A percentile compares a stretch with the other conserved stretches of the same genome.
phyloP scores from a whole-genome alignment of 306 rosid genomes.

The Inga laurina region DNA sequence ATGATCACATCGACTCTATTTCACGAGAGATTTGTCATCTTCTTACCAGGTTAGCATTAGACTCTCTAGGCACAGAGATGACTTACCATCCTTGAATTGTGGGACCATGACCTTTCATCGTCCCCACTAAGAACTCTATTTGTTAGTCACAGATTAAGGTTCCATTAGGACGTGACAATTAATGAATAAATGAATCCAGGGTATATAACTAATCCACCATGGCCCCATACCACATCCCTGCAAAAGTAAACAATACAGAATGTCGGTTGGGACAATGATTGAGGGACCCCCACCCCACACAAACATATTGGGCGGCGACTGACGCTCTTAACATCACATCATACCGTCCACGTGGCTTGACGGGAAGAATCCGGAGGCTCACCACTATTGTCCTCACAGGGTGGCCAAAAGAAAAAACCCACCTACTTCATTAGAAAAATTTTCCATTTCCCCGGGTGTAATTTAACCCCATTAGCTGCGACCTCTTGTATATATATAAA shows the following conservation, averaged over 20 bases:
- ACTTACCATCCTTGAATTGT: neutral
- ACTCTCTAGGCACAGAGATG: neutral
- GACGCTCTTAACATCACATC: slow-evolving; percentile 13
- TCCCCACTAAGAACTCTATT: slow-evolving; percentile 1
- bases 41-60: neutral
- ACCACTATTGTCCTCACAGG: neutral
- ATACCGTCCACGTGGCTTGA: slow-evolving; percentile 50
- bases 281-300: slow-evolving; percentile 35
- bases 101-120: neutral
- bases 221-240: slow-evolving; percentile 35
- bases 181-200: slow-evolving; percentile 31
- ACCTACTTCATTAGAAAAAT: neutral
- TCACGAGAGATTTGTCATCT: neutral
- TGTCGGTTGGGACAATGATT: slow-evolving; percentile 56
- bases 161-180: slow-evolving; percentile 1
- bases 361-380: slow-evolving; percentile 48
- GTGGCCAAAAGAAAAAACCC: neutral
- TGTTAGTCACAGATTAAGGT: neutral
- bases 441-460: neutral
- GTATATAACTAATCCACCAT: slow-evolving; percentile 24
- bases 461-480: neutral
- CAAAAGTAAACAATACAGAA: slow-evolving; percentile 25
- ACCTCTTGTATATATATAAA: slow-evolving; percentile 35
- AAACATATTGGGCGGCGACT: slow-evolving; percentile 35
- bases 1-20: neutral